Base-by-base conservation (phyloP, 2,329 filamentous ascomycete genomes). In the Albifimbria verrucaria region DNA sequence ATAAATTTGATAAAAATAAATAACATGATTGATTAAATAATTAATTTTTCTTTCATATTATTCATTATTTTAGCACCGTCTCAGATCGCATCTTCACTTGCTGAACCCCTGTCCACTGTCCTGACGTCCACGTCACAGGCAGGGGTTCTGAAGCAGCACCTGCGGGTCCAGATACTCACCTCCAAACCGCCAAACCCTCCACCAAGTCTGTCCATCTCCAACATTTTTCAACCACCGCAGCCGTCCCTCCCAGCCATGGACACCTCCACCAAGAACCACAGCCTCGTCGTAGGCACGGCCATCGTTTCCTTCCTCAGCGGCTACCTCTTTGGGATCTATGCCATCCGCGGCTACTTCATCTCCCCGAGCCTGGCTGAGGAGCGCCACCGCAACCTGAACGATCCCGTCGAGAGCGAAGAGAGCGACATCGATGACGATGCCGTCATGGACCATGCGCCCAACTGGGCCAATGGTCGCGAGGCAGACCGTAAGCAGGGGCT, bases 261-360 rank as follows among this genome's bases (percentile, higher is more conserved):
- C 46, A 76, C 80, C 58, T 65, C 75, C 32, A 57, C 68, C 51
- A 63, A 75, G 49, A 72, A 76, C 46, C 76, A 78, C 15, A 81
- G 83, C 55, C 77, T 92, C 53, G 77, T 92, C 45, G 74, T 93
- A 57, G 84, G 86, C 51, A 92, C 90, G 18, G 86, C 86, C 58
- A 81, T 95, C 57, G 75, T 93, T 52, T 82, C 87, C 57, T 85
- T 89, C 60, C 68, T 94, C 51, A 81, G 84, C 1, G 92, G 92
- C 62, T 96, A 93, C 73, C 83, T 92, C 36, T 80, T 96, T 15
- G 91, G 90, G 57, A 74, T 96, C 55, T 92, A 92, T 72, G 79
- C 85, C 18, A 81, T 82, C 55, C 78, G 72, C 52, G 82, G 82
- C 52, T 85, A 83, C 72, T 67, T 85, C 45, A 74, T 85, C 62